Percentiles rank a stretch among this genome's conserved stretches.
Evolutionary conservation across 306 rosid species (phyloP).

Genomic region (Pachyrhizus erosus): DNA sequence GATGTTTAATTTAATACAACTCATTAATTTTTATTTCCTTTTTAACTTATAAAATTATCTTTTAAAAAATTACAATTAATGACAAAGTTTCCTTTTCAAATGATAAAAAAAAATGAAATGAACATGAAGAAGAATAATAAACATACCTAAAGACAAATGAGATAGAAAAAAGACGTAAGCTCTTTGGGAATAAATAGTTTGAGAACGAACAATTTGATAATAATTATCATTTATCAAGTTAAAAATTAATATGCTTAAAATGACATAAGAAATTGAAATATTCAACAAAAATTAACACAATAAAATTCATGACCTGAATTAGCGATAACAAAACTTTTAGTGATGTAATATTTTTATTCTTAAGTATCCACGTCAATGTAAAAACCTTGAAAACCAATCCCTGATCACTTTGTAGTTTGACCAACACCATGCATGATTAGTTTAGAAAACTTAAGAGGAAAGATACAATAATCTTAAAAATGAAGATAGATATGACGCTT

Average conservation of each 20-base stretch:
- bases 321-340: background rate
- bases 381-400: slow-evolving; percentile 33
- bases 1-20: background rate
- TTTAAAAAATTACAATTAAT: background rate
- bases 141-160: background rate
- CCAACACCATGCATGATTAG: slow-evolving; percentile 36
- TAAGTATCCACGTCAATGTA: background rate
- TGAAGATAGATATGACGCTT: slow-evolving; percentile 34
- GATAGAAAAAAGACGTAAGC: background rate
- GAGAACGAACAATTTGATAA: background rate
- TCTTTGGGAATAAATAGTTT: background rate
- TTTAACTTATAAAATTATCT: background rate
- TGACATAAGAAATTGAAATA: background rate
- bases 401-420: slow-evolving; percentile 9
- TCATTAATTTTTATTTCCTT: background rate
- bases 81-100: background rate
- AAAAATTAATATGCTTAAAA: background rate
- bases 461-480: slow-evolving; percentile 38
- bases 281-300: background rate
- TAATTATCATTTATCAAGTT: background rate
- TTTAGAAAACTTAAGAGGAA: slow-evolving; percentile 36
- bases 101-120: background rate
- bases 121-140: background rate
- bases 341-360: background rate
- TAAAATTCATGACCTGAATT: background rate